Percentiles rank a stretch among this genome's conserved stretches.
phyloP scores from a whole-genome alignment of 2,329 filamentous ascomycete species.

The Trichophyton schoenleinii region DNA sequence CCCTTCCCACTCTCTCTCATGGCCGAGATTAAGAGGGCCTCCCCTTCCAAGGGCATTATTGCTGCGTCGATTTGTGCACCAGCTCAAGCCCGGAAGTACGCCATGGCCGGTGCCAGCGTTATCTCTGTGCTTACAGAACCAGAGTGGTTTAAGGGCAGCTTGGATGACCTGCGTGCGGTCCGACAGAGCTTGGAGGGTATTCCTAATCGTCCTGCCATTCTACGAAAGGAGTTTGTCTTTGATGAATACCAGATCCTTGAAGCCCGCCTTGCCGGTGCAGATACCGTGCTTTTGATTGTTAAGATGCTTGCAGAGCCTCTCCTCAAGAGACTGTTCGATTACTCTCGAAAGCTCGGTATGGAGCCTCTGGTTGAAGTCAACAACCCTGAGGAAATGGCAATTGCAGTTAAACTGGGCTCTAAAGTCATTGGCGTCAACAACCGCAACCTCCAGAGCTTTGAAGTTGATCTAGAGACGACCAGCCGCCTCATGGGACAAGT shows the following conservation, averaged over 20 bases:
- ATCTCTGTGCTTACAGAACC: slow-evolving; percentile 98
- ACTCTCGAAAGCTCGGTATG: slow-evolving; percentile 85
- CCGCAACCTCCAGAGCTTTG: slow-evolving; percentile 88
- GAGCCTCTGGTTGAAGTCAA: slow-evolving; percentile 96
- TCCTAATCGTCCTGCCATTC: slow-evolving; percentile 78
- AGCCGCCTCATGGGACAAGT: slow-evolving; percentile 79
- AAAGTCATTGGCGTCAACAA: slow-evolving; percentile 97
- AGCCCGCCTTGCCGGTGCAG: slow-evolving; percentile 79
- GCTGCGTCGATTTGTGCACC: slow-evolving; percentile 78
- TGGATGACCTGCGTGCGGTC: slow-evolving; percentile 81
- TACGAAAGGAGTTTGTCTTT: slow-evolving; percentile 95
- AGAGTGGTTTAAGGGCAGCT: slow-evolving; percentile 97
- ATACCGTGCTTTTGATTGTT: slow-evolving; percentile 89
- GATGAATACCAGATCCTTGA: slow-evolving; percentile 98
- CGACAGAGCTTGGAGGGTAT: slow-evolving; percentile 80
- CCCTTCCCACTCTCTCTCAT: slow-evolving; percentile 83
- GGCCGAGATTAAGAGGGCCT: slow-evolving; percentile 95
- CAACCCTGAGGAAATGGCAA: slow-evolving; percentile 81
- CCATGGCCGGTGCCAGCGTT: slow-evolving; percentile 83
- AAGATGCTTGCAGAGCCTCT: slow-evolving; percentile 82
- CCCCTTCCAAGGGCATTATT: slow-evolving; percentile 91
- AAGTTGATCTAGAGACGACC: slow-evolving; percentile 88
- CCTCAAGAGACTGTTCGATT: slow-evolving; percentile 68
- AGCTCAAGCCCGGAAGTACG: slow-evolving; percentile 80
- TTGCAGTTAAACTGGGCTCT: slow-evolving; percentile 71